phyloP scores from a whole-genome alignment of 2,329 filamentous ascomycete genomes.

The Botryotinia globosa region DNA sequence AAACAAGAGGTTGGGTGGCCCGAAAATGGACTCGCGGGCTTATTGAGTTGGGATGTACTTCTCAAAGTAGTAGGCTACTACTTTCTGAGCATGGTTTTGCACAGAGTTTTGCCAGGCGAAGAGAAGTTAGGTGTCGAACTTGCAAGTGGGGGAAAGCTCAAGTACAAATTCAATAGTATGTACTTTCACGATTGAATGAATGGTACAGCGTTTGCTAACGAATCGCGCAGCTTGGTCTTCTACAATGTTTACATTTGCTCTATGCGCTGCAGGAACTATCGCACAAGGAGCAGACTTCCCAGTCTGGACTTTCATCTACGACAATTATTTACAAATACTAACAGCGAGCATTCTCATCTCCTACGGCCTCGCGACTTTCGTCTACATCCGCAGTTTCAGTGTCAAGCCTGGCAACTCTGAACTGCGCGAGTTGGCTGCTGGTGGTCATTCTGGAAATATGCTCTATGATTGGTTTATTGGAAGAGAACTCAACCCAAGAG shows the following conservation, averaged over 20 bases:
- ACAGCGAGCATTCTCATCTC: conserved; percentile 79
- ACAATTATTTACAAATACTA: conserved; percentile 84
- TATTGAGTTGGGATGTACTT: conserved; percentile 68
- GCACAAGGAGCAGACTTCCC: conserved; percentile 76
- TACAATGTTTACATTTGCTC: conserved; percentile 68
- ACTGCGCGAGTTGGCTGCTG: conserved; percentile 74
- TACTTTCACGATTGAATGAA: neutral
- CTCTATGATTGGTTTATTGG: conserved; percentile 97
- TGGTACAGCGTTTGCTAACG: conserved; percentile 21
- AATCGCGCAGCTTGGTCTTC: conserved; percentile 63
- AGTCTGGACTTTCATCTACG: conserved; percentile 89
- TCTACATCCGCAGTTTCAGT: conserved; percentile 79
- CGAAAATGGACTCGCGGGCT: conserved; percentile 62
- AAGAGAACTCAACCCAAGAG: conserved; percentile 86
- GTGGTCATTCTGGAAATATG: conserved; percentile 78
- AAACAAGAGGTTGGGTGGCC: conserved; percentile 84
- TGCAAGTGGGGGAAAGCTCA: conserved; percentile 67
- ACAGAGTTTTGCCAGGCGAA: conserved; percentile 72
- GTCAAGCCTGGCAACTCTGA: conserved; percentile 73
- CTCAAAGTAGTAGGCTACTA: conserved; percentile 77
- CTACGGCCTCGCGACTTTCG: conserved; percentile 68
- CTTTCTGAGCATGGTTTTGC: conserved; percentile 68
- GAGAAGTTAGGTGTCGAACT: conserved; percentile 70
- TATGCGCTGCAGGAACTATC: conserved; percentile 70
- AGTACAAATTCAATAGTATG: conserved; percentile 78